Evolutionary conservation across 805 yeast species (phyloP), one percentile per base, ranked within the genome.

Genomic region (Ogataea glucozyma): DNA sequence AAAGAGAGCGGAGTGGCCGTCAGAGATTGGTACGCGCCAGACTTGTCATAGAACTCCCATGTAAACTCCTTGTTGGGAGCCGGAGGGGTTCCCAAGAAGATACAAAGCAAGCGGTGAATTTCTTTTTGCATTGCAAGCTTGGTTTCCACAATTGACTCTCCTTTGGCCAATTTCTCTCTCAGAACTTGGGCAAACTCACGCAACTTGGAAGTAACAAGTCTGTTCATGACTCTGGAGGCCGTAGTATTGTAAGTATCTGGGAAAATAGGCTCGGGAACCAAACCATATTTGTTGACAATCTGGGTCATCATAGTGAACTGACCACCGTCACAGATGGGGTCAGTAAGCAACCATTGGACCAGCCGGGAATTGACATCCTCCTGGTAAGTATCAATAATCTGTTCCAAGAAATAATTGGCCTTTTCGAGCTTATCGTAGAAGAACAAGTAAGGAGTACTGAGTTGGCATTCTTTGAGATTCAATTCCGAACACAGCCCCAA

Each of bases 371-470:
- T 89, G 40, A 83, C 75, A 32, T 73, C 81, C 60, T 82, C 81
- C 26, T 77, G 70, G 24, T 76, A 73, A 19, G 95, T 84, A 53
- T 83, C 85, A 45, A 83, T 68, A 42, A 86, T 76, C 61, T 85
- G 88, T 49, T 88, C 89, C 52, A 88, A 66, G 64, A 85, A 88
- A 61, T 72, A 85, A 62, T 88, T 87, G 33, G 88, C 80, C 68
- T 87, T 87, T 65, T 88, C 96, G 51, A 88, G 72, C 66, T 88
- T 87, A 60, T 88, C 96, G 62, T 85, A 85, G 66, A 88, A 88
- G 69, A 82, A 88, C 49, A 88, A 63, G 61, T 83, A 87, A 18
- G 85, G 74, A 56, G 88, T 95, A 27, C 93, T 83, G 39, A 88
- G 65, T 65, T 85, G 89, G 61, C 85, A 79, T 52, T 74, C 76